These are phyloP conservation scores for Talaromyces adpressus DNA, from an alignment of 495 filamentous ascomycete species.

Conservation along the genomic window DNA sequence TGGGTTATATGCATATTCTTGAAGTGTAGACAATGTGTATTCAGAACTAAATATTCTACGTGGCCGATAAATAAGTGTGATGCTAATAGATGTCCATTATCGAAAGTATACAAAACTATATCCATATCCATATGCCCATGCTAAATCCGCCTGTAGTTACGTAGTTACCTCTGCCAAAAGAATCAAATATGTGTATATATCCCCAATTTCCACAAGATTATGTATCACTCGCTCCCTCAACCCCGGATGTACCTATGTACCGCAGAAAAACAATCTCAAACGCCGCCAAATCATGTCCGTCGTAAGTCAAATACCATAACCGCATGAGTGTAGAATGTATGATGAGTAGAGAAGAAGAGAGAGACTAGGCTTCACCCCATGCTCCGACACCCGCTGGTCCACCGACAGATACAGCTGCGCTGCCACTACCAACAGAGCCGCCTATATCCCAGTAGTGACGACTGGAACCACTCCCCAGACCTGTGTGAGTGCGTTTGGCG, in stretches of 20 bases:
- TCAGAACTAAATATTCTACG: neutral
- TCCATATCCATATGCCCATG: neutral
- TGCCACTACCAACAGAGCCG: constrained; percentile 66
- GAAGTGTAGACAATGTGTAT: neutral
- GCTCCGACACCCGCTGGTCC: constrained; percentile 53
- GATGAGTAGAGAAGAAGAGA: neutral
- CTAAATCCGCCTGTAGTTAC: neutral
- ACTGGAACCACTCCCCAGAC: constrained; percentile 47
- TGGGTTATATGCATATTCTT: neutral
- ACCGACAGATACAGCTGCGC: constrained; percentile 51
- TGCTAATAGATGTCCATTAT: neutral
- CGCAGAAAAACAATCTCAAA: neutral
- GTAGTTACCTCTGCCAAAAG: neutral
- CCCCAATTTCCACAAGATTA: neutral
- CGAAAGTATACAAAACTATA: neutral
- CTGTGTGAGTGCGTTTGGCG: constrained; percentile 42
- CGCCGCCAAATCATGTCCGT: neutral
- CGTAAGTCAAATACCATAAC: neutral
- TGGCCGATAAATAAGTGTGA: neutral
- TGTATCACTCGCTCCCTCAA: neutral
- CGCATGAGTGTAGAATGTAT: neutral
- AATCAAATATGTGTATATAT: neutral
- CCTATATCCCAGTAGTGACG: constrained; percentile 87
- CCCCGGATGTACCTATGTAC: neutral
- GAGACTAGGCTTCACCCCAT: constrained; percentile 63